Evolutionary conservation across 441 rosid species (phyloP).

Genomic region (Pelargonium citronellum): DNA sequence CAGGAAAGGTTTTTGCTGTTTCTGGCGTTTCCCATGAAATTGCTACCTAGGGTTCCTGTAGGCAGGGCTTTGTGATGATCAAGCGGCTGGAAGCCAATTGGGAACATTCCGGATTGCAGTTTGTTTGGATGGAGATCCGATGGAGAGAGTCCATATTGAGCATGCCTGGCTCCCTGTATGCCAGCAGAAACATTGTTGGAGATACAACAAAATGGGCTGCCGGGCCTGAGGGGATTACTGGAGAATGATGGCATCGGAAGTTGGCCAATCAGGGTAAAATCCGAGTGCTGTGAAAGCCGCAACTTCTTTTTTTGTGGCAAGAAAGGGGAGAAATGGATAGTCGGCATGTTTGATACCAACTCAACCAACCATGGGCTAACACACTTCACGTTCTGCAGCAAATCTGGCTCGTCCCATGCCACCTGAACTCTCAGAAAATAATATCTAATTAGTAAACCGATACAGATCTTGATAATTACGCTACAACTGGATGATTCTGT

Average conservation of each 20-base stretch:
- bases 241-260: conserved; percentile 59
- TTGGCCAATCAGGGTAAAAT: conserved; percentile 54
- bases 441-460: not conserved
- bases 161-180: conserved; percentile 99
- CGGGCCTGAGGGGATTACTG: conserved; percentile 43
- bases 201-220: conserved; percentile 57
- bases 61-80: conserved; percentile 35
- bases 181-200: conserved; percentile 82
- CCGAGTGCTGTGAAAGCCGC: conserved; percentile 59
- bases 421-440: conserved; percentile 38
- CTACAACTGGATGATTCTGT: too few relatives aligned
- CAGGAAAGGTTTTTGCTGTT: conserved; percentile 54
- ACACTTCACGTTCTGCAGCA: conserved; percentile 84
- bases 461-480: not conserved
- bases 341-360: conserved; percentile 66
- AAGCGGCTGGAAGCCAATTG: conserved; percentile 44
- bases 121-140: conserved; percentile 58
- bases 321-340: conserved; percentile 59
- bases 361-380: conserved; percentile 95
- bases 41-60: conserved; percentile 24
- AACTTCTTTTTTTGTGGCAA: conserved; percentile 79
- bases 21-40: conserved; percentile 24
- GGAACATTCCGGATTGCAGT: conserved; percentile 53
- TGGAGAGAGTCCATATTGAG: conserved; percentile 62
- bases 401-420: conserved; percentile 95